A percentile compares a stretch with the other conserved stretches of the same genome.
Conservation (phyloP, 1,284 basidiomycete species). For the Ceratobasidium theobromae region DNA sequence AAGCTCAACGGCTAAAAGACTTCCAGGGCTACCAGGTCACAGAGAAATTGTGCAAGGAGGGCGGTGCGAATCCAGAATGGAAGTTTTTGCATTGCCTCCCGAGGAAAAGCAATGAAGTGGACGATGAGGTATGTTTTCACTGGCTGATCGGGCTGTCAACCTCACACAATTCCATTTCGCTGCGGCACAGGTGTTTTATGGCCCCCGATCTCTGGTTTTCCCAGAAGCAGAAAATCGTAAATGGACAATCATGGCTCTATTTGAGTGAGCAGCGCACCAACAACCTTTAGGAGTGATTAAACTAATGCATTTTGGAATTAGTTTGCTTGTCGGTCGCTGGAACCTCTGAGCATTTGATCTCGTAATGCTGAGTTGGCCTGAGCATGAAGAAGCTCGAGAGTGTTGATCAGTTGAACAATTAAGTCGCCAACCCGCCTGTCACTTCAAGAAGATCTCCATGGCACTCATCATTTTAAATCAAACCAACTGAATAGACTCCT, state of each 20-base stretch:
- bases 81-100: slow-evolving; percentile 97
- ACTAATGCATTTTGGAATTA: slow-evolving; percentile 11
- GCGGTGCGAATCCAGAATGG: slow-evolving; percentile 87
- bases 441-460: neutral
- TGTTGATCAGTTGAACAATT: too few relatives aligned
- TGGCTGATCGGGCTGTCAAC: neutral
- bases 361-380: too few relatives aligned
- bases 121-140: slow-evolving; percentile 73
- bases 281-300: slow-evolving; percentile 3
- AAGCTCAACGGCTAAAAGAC: slow-evolving; percentile 81
- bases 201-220: slow-evolving; percentile 72
- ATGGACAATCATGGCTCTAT: slow-evolving; percentile 90
- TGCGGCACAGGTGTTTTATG: slow-evolving; percentile 65
- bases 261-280: slow-evolving; percentile 61
- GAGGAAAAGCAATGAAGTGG: slow-evolving; percentile 88
- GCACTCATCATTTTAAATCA: neutral
- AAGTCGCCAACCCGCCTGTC: too few relatives aligned
- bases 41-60: slow-evolving; percentile 73
- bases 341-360: slow-evolving; percentile 15
- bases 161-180: slow-evolving; percentile 2
- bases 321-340: slow-evolving; percentile 26
- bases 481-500: neutral
- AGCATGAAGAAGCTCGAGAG: too few relatives aligned
- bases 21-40: slow-evolving; percentile 96
- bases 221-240: slow-evolving; percentile 83